A percentile compares a stretch with the other conserved stretches of the same genome.
phyloP scores from a whole-genome alignment of 331 rosid species.

The Quercus lobata region DNA sequence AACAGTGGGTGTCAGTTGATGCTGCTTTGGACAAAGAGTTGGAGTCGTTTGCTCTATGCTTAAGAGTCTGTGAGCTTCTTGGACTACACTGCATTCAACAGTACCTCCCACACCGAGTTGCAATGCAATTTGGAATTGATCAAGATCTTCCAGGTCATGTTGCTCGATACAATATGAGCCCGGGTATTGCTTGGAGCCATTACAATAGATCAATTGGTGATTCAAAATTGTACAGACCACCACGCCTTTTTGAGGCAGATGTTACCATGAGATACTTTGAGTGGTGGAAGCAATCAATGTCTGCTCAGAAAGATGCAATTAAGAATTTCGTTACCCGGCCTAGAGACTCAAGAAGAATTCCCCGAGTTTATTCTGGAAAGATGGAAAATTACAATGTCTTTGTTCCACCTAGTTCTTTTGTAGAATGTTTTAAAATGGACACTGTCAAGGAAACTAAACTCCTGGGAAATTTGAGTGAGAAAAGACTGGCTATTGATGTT shows the following conservation, averaged over 20 bases:
- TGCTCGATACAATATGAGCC: neutral
- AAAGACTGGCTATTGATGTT: neutral
- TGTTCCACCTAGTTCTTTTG: slow-evolving; percentile 13
- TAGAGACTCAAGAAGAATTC: neutral
- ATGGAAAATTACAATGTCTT: neutral
- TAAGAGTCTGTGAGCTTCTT: slow-evolving; percentile 16
- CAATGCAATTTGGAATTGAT: slow-evolving; percentile 33
- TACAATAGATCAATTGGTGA: neutral
- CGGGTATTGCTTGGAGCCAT: neutral
- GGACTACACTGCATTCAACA: slow-evolving; percentile 8
- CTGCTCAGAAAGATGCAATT: neutral
- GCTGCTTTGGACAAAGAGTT: neutral
- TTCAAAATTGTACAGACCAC: slow-evolving; percentile 8
- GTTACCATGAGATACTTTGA: slow-evolving; percentile 10
- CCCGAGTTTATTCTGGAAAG: slow-evolving; percentile 10
- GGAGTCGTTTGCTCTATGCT: slow-evolving; percentile 4
- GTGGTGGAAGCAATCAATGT: slow-evolving; percentile 19
- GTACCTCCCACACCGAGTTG: slow-evolving; percentile 26
- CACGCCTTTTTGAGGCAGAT: neutral
- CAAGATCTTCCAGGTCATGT: slow-evolving; percentile 21
- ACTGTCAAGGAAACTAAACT: neutral
- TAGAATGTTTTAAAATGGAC: neutral
- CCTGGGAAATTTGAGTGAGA: neutral
- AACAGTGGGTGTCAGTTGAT: slow-evolving; percentile 1
- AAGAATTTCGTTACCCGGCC: neutral